These are phyloP conservation scores for Diaporthe longicolla DNA, from an alignment of 2,329 filamentous ascomycete species.

Conservation along the genomic window DNA sequence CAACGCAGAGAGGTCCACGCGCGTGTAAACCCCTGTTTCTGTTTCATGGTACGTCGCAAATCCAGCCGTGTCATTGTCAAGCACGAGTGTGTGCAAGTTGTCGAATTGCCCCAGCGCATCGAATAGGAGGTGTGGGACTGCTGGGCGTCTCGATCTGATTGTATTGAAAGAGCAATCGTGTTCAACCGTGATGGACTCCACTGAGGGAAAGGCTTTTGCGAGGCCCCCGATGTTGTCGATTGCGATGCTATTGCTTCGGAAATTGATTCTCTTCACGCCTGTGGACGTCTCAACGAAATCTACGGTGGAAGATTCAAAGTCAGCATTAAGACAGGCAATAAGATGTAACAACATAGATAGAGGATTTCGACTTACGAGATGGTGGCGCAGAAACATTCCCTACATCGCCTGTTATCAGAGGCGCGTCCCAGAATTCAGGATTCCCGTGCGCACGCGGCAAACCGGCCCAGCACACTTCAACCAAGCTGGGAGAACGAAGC, in stretches of 20 bases:
- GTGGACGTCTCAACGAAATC: neutral
- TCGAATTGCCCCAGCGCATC: neutral
- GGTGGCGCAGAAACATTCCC: too few species aligned
- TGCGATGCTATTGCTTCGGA: accelerated
- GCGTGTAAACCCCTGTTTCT: neutral
- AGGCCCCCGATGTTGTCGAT: neutral
- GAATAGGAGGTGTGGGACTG: too few species aligned
- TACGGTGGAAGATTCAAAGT: neutral
- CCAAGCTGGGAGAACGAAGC: neutral
- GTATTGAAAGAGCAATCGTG: too few species aligned
- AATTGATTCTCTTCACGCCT: neutral
- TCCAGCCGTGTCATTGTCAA: accelerated
- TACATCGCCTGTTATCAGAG: neutral
- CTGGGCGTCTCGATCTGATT: too few species aligned
- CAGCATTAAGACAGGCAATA: neutral
- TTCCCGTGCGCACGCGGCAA: neutral
- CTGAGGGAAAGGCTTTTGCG: neutral
- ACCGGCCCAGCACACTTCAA: neutral
- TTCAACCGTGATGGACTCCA: neutral
- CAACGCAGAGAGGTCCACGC: neutral
- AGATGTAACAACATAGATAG: neutral
- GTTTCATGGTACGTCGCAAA: neutral
- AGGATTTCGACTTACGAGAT: neutral
- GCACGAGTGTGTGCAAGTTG: slow-evolving; percentile 1
- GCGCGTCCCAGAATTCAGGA: neutral